A percentile compares a stretch with the other conserved stretches of the same genome.
Conservation (phyloP, 257 asterid species). For the Galeopsis tetrahit region DNA sequence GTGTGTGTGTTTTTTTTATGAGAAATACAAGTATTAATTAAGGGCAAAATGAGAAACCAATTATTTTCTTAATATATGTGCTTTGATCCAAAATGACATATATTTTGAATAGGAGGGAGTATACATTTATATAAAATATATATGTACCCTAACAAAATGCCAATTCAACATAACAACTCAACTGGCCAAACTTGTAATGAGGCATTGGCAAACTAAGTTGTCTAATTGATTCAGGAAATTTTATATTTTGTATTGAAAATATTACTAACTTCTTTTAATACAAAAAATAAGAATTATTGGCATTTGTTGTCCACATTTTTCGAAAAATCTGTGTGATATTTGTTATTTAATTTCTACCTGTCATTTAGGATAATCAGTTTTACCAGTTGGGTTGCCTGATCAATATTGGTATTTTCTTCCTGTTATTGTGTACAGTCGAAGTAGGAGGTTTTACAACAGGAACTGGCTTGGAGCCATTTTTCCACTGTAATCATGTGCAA, state of each 20-base stretch:
- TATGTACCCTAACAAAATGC: neutral
- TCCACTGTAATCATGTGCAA: neutral
- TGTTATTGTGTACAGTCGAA: conserved; percentile 26
- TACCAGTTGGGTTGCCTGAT: conserved; percentile 20
- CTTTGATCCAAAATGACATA: no score
- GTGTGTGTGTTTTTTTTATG: no score
- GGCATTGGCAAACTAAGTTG: neutral
- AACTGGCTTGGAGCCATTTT: conserved; percentile 26
- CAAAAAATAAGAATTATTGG: neutral
- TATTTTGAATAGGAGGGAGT: no score
- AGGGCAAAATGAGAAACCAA: no score
- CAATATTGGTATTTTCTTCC: conserved; percentile 8
- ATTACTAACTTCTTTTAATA: neutral
- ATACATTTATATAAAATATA: neutral
- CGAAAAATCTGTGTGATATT: neutral
- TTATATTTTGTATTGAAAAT: conserved; percentile 5
- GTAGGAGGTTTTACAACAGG: conserved; percentile 22
- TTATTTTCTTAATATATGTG: no score
- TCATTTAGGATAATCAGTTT: conserved; percentile 15
- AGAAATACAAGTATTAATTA: no score
- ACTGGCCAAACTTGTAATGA: conserved; percentile 3
- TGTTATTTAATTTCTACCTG: neutral
- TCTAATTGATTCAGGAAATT: neutral
- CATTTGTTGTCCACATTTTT: neutral
- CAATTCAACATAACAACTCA: neutral